phyloP scores from a whole-genome alignment of 2,329 filamentous ascomycete genomes.

The Chalaropsis ovoidea region DNA sequence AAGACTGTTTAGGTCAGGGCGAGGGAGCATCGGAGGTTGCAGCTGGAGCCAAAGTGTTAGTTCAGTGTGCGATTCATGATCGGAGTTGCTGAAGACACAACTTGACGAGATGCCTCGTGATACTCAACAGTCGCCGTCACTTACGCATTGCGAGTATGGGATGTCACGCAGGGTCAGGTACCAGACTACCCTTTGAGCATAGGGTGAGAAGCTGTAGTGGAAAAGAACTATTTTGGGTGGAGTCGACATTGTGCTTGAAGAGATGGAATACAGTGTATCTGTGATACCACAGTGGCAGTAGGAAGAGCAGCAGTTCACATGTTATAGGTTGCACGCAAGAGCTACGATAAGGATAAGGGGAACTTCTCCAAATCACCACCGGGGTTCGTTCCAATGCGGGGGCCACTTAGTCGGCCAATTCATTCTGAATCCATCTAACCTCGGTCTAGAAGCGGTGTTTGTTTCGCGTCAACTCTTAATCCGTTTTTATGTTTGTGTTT shows the following conservation, averaged over 20 bases:
- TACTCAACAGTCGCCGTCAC: conserved; percentile 28
- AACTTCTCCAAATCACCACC: conserved; percentile 1
- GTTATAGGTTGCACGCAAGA: background rate
- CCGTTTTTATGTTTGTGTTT: background rate
- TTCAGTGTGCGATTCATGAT: background rate
- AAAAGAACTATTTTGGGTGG: conserved; percentile 45
- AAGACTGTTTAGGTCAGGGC: conserved; percentile 52
- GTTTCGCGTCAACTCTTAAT: background rate
- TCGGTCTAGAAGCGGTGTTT: background rate
- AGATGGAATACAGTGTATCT: background rate
- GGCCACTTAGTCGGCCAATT: background rate
- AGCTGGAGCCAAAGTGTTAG: conserved; percentile 36
- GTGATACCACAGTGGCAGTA: background rate
- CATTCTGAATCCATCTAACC: background rate
- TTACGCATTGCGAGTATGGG: conserved; percentile 56
- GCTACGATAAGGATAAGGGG: background rate
- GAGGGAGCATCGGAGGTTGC: conserved; percentile 56
- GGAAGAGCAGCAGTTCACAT: background rate
- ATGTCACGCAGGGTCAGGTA: conserved; percentile 58
- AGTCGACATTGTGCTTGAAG: conserved; percentile 1
- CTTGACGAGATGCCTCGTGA: background rate
- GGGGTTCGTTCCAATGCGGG: background rate
- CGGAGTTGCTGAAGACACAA: background rate
- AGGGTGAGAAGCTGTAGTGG: conserved; percentile 57
- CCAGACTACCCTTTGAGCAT: conserved; percentile 53